Conservation (phyloP, 495 filamentous ascomycete genomes). For the Trichoderma gamsii region DNA sequence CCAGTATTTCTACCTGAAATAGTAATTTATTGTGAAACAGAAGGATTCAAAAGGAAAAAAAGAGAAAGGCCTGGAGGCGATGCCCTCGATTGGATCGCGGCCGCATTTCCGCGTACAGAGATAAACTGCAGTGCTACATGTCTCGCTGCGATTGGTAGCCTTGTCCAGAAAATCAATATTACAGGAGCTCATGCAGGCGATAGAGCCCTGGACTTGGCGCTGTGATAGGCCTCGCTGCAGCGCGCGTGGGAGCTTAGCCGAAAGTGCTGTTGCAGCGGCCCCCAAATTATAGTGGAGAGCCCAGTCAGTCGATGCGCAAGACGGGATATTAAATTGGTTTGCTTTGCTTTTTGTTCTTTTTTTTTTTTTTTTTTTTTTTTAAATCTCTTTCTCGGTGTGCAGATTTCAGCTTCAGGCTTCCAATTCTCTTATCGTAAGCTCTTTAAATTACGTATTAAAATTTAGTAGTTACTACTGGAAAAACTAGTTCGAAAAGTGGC, state of each 20-base stretch:
- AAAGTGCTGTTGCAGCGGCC: not conserved
- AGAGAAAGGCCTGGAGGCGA: not conserved
- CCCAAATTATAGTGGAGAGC: not conserved
- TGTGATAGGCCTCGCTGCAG: not conserved
- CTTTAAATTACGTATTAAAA: no score
- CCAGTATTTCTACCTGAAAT: no score
- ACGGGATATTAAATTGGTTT: not conserved
- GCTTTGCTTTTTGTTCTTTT: not conserved
- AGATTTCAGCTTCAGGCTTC: no score
- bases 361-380: not conserved
- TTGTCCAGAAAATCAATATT: not conserved
- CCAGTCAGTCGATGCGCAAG: not conserved
- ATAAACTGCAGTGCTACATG: not conserved
- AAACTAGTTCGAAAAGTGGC: no score
- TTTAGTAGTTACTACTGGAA: no score
- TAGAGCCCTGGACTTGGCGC: not conserved
- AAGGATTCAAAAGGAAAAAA: not conserved
- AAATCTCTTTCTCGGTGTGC: no score
- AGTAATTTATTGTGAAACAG: no score
- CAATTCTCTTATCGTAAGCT: no score
- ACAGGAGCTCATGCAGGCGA: constrained; percentile 7
- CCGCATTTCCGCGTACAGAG: not conserved
- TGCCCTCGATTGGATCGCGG: not conserved
- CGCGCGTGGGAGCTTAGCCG: not conserved
- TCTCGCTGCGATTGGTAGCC: not conserved